A percentile compares a stretch with the other conserved stretches of the same genome.
These are phyloP conservation scores for Lagenaria siceraria DNA, from an alignment of 306 rosid species.

Conservation along the genomic window DNA sequence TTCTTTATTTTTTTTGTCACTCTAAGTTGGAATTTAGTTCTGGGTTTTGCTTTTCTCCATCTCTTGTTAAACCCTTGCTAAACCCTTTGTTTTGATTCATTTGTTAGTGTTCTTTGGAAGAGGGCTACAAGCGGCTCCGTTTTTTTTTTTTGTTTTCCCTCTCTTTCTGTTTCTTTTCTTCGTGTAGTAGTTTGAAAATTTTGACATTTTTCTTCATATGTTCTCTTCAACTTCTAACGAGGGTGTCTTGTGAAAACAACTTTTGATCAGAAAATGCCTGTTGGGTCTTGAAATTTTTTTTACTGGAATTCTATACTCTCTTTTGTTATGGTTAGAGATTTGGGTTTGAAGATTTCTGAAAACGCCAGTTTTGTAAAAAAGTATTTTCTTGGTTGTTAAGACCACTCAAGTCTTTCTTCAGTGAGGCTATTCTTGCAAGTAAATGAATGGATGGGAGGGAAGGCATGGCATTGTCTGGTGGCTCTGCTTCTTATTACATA, in stretches of 20 bases:
- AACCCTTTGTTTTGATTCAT: not conserved
- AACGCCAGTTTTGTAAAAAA: not conserved
- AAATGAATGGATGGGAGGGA: slow-evolving; percentile 99
- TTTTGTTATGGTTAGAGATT: slow-evolving; percentile 12
- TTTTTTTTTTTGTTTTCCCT: not conserved
- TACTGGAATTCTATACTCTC: not conserved
- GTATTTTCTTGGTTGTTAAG: not conserved
- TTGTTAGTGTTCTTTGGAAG: slow-evolving; percentile 10
- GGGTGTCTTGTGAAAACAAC: not conserved
- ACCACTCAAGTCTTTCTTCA: not conserved
- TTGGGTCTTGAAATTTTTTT: not conserved
- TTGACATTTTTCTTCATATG: not conserved
- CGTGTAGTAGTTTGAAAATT: not conserved
- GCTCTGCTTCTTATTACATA: slow-evolving; percentile 72
- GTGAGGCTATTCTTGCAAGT: slow-evolving; percentile 26
- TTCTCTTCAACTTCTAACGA: not conserved
- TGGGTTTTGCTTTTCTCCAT: slow-evolving; percentile 18
- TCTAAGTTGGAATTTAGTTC: slow-evolving; percentile 5
- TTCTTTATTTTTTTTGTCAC: not conserved
- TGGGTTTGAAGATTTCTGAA: slow-evolving; percentile 1
- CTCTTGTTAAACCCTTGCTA: slow-evolving; percentile 16
- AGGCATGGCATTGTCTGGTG: slow-evolving; percentile 81
- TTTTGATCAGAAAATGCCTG: not conserved
- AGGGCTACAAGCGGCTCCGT: slow-evolving; percentile 8
- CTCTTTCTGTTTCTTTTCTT: not conserved